These are phyloP conservation scores for Symbiotaphrina buchneri DNA, from an alignment of 495 filamentous ascomycete species.

Conservation along the genomic window DNA sequence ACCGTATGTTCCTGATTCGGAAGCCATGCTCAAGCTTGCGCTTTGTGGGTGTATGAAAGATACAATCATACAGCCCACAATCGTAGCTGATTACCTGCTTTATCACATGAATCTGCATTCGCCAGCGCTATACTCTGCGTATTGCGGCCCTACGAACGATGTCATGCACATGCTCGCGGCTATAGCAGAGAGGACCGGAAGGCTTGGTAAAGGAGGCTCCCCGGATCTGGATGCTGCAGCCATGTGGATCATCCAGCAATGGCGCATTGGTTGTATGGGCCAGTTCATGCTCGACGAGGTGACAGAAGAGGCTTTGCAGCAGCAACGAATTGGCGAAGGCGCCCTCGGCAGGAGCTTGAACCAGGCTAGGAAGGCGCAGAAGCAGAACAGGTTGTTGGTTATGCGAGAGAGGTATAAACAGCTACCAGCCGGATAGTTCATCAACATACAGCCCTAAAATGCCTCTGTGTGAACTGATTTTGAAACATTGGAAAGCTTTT, in stretches of 20 bases:
- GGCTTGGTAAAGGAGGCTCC: slow-evolving; percentile 49
- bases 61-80: slow-evolving; percentile 48
- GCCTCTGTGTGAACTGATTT: no score
- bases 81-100: slow-evolving; percentile 72
- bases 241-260: slow-evolving; percentile 65
- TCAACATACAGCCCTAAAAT: no score
- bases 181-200: slow-evolving; percentile 50
- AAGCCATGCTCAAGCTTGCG: slow-evolving; percentile 81
- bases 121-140: slow-evolving; percentile 33
- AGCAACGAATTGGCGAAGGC: slow-evolving; percentile 9
- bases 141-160: slow-evolving; percentile 63
- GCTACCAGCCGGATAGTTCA: no score
- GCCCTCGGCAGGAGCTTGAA: slow-evolving; percentile 10
- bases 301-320: slow-evolving; percentile 26
- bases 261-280: slow-evolving; percentile 56
- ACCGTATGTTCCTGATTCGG: slow-evolving; percentile 63
- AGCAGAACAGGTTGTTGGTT: slow-evolving; percentile 8
- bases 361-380: slow-evolving; percentile 14
- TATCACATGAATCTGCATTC: slow-evolving; percentile 52
- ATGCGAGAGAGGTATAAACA: no score
- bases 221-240: slow-evolving; percentile 54
- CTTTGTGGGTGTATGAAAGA: slow-evolving; percentile 84
- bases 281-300: slow-evolving; percentile 65
- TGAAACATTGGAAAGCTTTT: no score
- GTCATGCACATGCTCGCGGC: slow-evolving; percentile 39